Conservation (phyloP, 179 eudicot genomes). For the Monotropa hypopitys region DNA sequence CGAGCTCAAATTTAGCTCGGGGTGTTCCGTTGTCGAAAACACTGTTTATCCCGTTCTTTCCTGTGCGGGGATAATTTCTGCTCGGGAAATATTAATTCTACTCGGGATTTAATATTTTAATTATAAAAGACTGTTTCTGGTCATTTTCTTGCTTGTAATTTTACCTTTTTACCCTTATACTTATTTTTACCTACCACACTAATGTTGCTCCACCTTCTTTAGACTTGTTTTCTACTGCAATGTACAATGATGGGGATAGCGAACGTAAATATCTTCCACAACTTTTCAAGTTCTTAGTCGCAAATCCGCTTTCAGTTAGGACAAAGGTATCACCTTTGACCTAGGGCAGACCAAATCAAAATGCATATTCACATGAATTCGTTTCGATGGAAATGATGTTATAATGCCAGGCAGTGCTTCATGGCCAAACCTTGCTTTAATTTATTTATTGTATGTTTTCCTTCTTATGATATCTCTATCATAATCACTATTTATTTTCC, state of each 20-base stretch:
- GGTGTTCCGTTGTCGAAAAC: too few species aligned
- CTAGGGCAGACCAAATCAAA: neutral
- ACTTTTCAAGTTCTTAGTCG: constrained; percentile 88
- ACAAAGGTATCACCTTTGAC: constrained; percentile 58
- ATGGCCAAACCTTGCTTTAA: neutral
- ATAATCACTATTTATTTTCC: constrained; percentile 12
- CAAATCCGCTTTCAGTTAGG: constrained; percentile 96
- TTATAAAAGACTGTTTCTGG: too few species aligned
- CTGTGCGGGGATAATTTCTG: too few species aligned
- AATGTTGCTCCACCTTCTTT: constrained; percentile 16
- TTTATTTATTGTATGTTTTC: neutral
- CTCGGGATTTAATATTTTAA: too few species aligned
- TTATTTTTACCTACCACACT: too few species aligned
- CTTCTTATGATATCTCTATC: constrained; percentile 7
- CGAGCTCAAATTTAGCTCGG: too few species aligned
- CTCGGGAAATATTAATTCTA: too few species aligned
- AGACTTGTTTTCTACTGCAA: constrained; percentile 91
- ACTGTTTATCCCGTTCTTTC: too few species aligned
- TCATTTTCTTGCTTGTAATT: too few species aligned
- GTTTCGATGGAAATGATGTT: neutral
- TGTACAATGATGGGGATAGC: constrained; percentile 68
- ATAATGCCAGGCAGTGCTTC: neutral
- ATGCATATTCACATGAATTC: neutral
- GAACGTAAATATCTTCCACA: constrained; percentile 97
- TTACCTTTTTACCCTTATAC: too few species aligned